Evolutionary conservation across 345 rosid genomes (phyloP).

Genomic region (Gossypium australe): DNA sequence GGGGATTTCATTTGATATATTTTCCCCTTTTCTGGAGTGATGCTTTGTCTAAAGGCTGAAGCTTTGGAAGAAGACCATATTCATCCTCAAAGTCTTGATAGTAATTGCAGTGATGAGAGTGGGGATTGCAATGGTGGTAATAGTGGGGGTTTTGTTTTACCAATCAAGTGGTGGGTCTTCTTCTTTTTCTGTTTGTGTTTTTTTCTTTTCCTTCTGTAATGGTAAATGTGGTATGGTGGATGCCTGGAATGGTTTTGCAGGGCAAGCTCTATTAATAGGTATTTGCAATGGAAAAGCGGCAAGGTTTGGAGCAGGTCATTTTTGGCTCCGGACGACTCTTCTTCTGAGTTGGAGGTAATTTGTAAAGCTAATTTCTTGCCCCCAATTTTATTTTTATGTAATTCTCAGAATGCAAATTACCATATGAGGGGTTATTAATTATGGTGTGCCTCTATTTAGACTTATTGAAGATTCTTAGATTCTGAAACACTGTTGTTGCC

Average conservation of each 20-base stretch:
- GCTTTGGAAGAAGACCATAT: constrained; percentile 39
- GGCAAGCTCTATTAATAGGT: constrained; percentile 55
- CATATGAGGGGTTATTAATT: neutral
- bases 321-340: constrained; percentile 51
- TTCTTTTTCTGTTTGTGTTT: neutral
- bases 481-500: constrained; percentile 13
- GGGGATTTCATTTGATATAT: neutral
- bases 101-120: constrained; percentile 13
- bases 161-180: constrained; percentile 41
- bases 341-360: constrained; percentile 46
- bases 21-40: constrained; percentile 4
- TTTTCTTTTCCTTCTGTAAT: neutral
- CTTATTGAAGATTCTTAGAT: neutral
- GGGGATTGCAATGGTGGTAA: constrained; percentile 16
- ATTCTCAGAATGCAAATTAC: neutral
- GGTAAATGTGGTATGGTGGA: constrained; percentile 4
- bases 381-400: neutral
- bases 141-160: constrained; percentile 36
- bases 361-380: neutral
- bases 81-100: constrained; percentile 11
- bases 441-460: neutral
- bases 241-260: constrained; percentile 23
- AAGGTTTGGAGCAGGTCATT: constrained; percentile 42
- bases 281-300: constrained; percentile 39
- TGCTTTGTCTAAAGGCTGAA: constrained; percentile 60